Evolutionary conservation across 495 filamentous ascomycete species (phyloP).

Genomic region (Evansstolkia leycettana): DNA sequence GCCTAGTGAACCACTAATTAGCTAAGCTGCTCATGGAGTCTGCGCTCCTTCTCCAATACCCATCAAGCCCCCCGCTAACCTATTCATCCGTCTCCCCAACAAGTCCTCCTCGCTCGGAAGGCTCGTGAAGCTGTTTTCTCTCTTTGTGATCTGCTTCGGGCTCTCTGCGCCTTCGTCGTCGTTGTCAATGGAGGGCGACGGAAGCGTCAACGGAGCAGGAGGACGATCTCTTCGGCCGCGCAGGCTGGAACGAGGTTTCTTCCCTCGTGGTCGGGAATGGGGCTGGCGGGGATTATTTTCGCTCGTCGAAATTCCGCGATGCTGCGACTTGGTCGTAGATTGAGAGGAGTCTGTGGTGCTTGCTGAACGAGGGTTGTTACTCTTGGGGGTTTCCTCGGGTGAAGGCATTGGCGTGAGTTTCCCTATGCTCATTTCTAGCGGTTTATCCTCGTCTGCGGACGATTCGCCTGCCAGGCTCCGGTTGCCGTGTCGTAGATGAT

Average conservation of each 20-base stretch:
- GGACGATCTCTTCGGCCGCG: too few relatives aligned
- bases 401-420: slow-evolving; percentile 15
- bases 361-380: too few relatives aligned
- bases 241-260: too few relatives aligned
- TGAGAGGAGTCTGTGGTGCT: too few relatives aligned
- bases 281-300: too few relatives aligned
- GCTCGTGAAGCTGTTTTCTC: slow-evolving; percentile 53
- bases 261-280: too few relatives aligned
- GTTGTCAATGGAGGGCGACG: too few relatives aligned
- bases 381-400: not conserved
- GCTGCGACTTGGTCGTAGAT: too few relatives aligned
- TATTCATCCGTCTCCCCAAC: slow-evolving; percentile 73
- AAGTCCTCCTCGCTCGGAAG: slow-evolving; percentile 77
- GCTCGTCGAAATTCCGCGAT: too few relatives aligned
- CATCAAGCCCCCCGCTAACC: slow-evolving; percentile 67
- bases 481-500: slow-evolving; percentile 18
- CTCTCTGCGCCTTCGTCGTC: too few relatives aligned
- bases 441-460: slow-evolving; percentile 67
- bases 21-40: slow-evolving; percentile 15
- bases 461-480: slow-evolving; percentile 42
- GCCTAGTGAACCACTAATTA: too few relatives aligned
- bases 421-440: slow-evolving; percentile 64
- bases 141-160: not conserved
- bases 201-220: too few relatives aligned
- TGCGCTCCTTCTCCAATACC: slow-evolving; percentile 40